phyloP scores from a whole-genome alignment of 2,329 filamentous ascomycete species.

The Arthrinium phaeospermum region DNA sequence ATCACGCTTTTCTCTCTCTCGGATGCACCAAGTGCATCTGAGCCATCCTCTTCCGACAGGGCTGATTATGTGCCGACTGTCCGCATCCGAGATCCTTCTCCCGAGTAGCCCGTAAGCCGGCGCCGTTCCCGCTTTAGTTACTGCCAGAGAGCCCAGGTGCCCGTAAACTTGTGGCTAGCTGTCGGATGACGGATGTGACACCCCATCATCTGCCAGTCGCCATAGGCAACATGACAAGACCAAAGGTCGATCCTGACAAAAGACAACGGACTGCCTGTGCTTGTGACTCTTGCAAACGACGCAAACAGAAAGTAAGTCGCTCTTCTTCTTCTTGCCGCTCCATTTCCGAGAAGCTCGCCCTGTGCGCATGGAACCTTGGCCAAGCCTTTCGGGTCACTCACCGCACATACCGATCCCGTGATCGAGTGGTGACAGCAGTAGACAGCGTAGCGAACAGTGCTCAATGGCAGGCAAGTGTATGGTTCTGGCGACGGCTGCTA shows the following conservation, averaged over 20 bases:
- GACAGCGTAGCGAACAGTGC: not conserved
- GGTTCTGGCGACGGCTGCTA: not conserved
- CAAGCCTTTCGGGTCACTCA: not conserved
- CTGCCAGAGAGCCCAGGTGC: conserved; percentile 32
- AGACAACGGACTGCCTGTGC: conserved; percentile 68
- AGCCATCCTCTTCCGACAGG: conserved; percentile 34
- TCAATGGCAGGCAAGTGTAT: not conserved
- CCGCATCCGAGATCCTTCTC: conserved; percentile 40
- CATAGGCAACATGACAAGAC: conserved; percentile 51
- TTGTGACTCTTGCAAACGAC: conserved; percentile 68
- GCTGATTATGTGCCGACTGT: conserved; percentile 34
- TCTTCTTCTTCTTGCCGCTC: not conserved
- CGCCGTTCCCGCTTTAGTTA: conserved; percentile 35
- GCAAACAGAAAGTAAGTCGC: conserved; percentile 68
- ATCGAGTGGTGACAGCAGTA: conserved; percentile 8
- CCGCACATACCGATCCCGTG: not conserved
- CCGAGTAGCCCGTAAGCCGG: conserved; percentile 35
- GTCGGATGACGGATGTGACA: conserved; percentile 43
- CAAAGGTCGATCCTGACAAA: conserved; percentile 63
- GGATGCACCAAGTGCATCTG: conserved; percentile 3
- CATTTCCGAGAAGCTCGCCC: not conserved
- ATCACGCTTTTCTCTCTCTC: conserved; percentile 3
- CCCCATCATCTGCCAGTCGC: conserved; percentile 32
- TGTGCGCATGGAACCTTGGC: conserved; percentile 1
- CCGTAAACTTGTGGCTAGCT: conserved; percentile 34